Percentiles rank a stretch among this genome's conserved stretches.
These are phyloP conservation scores for Talaromyces piceae DNA, from an alignment of 2,329 filamentous ascomycete genomes.

Conservation along the genomic window DNA sequence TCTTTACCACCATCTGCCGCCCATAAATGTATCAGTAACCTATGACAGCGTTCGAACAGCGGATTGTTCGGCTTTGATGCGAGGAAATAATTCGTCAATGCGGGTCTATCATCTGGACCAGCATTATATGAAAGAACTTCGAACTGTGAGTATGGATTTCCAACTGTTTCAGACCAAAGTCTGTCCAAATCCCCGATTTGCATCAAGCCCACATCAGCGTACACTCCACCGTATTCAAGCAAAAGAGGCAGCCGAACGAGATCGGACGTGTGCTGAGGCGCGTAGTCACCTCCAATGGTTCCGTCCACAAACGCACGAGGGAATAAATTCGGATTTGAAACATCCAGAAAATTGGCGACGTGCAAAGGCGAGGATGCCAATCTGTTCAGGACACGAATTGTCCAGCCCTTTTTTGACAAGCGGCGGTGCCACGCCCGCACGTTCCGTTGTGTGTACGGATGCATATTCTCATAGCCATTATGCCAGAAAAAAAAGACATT, in stretches of 20 bases:
- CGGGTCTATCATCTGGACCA: conserved; percentile 27
- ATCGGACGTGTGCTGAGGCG: conserved; percentile 50
- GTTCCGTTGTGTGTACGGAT: conserved; percentile 47
- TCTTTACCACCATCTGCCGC: conserved; percentile 37
- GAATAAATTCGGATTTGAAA: conserved; percentile 37
- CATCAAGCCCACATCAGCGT: conserved; percentile 51
- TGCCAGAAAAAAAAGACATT: conserved; percentile 57
- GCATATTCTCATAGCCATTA: conserved; percentile 42
- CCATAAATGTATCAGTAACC: conserved; percentile 48
- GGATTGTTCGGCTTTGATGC: conserved; percentile 35
- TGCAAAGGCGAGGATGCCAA: conserved; percentile 40
- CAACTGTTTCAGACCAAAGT: conserved; percentile 46
- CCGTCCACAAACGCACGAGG: conserved; percentile 46
- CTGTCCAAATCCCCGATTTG: conserved; percentile 51
- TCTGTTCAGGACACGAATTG: conserved; percentile 45
- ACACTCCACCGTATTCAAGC: conserved; percentile 51
- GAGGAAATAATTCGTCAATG: conserved; percentile 47
- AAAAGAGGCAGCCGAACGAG: conserved; percentile 52
- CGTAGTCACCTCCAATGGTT: conserved; percentile 44
- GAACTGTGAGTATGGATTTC: conserved; percentile 38
- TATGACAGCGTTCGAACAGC: conserved; percentile 44
- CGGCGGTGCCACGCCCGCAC: conserved; percentile 49
- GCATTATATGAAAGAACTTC: conserved; percentile 44
- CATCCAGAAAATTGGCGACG: conserved; percentile 44
- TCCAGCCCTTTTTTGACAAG: conserved; percentile 47